Evolutionary conservation across 208 protist species (phyloP).

Genomic region (Trypanosoma cruzi): DNA sequence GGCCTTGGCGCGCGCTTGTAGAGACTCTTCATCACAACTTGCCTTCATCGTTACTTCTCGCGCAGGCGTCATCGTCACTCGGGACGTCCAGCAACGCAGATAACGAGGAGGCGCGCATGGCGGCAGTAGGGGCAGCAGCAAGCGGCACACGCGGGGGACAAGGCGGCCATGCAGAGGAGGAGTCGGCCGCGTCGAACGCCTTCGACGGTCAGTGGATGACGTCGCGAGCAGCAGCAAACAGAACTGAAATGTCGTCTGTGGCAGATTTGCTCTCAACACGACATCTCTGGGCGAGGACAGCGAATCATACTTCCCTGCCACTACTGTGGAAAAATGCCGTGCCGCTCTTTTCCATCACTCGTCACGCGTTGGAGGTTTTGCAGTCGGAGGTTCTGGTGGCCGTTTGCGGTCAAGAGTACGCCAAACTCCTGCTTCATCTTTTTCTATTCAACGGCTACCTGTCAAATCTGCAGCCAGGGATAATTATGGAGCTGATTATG

Average conservation of each 20-base stretch:
- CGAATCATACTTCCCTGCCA: conserved; percentile 41
- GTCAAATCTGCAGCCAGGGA: conserved; percentile 37
- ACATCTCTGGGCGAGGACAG: conserved; percentile 8
- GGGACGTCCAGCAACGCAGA: background rate
- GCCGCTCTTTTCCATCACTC: conserved; percentile 46
- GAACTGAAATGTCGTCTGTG: background rate
- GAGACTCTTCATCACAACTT: conserved; percentile 52
- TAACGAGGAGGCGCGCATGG: background rate
- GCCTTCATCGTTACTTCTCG: conserved; percentile 2
- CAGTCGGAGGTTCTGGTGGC: conserved; percentile 54
- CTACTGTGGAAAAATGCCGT: conserved; percentile 77
- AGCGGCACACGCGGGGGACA: background rate
- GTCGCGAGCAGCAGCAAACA: background rate
- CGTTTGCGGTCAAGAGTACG: conserved; percentile 67
- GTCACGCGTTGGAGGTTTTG: conserved; percentile 75
- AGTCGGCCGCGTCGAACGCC: background rate
- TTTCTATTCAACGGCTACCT: conserved; percentile 56
- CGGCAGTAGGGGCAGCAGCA: background rate
- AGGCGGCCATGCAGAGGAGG: background rate
- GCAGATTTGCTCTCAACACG: background rate
- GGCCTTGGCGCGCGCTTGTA: conserved; percentile 53
- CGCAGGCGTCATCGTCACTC: background rate
- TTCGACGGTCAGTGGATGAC: background rate
- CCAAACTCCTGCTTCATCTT: conserved; percentile 46
- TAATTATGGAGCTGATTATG: conserved; percentile 40